These are phyloP conservation scores for Salix udensis DNA, from an alignment of 345 rosid genomes.

Conservation along the genomic window DNA sequence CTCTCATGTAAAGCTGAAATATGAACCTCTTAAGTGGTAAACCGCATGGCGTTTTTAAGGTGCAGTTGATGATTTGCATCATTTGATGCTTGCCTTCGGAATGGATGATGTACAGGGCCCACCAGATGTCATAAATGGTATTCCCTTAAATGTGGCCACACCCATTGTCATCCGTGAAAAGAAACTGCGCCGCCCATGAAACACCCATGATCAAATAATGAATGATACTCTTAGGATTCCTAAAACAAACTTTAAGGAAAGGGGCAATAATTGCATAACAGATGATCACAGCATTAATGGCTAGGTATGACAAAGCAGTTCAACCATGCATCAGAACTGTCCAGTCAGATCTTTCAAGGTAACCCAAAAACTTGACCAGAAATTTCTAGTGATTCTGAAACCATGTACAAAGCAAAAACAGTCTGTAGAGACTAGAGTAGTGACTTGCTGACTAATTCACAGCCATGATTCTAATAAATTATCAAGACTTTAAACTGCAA, in stretches of 20 bases:
- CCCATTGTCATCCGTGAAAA: slow-evolving; percentile 85
- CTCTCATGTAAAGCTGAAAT: background rate
- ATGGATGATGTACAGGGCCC: slow-evolving; percentile 80
- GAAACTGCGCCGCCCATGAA: slow-evolving; percentile 57
- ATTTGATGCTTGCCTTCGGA: slow-evolving; percentile 74
- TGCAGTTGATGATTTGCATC: slow-evolving; percentile 13
- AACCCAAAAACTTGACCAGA: background rate
- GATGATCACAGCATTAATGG: background rate
- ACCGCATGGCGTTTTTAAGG: background rate
- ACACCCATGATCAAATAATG: slow-evolving; percentile 4
- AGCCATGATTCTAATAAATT: background rate
- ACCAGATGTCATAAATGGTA: slow-evolving; percentile 86
- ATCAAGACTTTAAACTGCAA: background rate
- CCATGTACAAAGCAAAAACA: slow-evolving; percentile 4
- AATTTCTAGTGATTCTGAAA: background rate
- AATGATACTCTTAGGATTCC: background rate
- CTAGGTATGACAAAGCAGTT: background rate
- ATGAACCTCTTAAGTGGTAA: slow-evolving; percentile 3
- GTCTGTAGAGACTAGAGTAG: background rate
- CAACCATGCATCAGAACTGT: slow-evolving; percentile 3
- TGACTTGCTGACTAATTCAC: background rate
- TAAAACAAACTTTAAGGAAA: background rate
- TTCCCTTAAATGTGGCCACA: slow-evolving; percentile 86
- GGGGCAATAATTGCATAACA: slow-evolving; percentile 4
- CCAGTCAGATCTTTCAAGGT: background rate